Percentiles rank a stretch among this genome's conserved stretches.
phyloP scores from a whole-genome alignment of 2,329 filamentous ascomycete species.

The Fusarium subglutinans region DNA sequence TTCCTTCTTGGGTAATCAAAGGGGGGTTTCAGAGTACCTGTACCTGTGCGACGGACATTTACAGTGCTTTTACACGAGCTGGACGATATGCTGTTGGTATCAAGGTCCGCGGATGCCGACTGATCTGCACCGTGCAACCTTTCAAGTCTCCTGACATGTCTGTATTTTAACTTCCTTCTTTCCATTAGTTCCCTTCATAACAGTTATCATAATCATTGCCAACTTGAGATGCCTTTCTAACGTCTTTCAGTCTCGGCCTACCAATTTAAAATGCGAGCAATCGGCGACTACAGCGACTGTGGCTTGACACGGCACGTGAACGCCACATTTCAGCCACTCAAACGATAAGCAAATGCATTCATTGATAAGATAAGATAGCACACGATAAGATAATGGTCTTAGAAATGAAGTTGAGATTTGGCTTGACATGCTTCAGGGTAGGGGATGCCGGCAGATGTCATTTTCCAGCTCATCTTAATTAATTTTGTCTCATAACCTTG shows the following conservation, averaged over 20 bases:
- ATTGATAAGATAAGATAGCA: background rate
- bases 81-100: background rate
- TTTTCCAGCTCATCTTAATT: background rate
- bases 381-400: too few relatives aligned
- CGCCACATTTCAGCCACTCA: background rate
- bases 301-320: background rate
- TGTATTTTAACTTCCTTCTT: rapidly evolving
- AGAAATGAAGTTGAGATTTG: too few relatives aligned
- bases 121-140: background rate
- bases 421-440: background rate
- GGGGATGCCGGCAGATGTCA: background rate
- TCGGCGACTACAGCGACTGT: background rate
- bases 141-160: background rate
- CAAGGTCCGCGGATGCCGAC: background rate
- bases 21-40: background rate
- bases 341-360: background rate
- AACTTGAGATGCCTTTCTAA: background rate
- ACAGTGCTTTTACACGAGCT: background rate
- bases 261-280: background rate
- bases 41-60: background rate
- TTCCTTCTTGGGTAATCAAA: background rate
- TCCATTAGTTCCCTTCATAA: rapidly evolving
- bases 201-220: rapidly evolving
- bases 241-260: background rate
- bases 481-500: background rate